Conservation (phyloP, 805 yeast genomes). For the Yamadazyma scolyti region DNA sequence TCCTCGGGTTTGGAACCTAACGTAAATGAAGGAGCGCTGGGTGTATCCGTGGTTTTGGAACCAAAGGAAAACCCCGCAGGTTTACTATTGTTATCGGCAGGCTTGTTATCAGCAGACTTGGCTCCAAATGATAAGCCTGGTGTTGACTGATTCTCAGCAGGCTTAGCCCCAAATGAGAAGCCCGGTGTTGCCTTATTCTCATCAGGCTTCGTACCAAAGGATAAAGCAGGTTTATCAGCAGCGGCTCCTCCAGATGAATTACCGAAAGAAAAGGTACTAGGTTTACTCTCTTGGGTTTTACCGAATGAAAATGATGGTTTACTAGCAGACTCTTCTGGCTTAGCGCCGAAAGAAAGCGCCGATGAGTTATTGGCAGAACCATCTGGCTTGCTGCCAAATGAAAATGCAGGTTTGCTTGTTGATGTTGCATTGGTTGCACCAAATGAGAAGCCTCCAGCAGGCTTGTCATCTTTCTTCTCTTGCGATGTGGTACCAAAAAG, state of each 20-base stretch:
- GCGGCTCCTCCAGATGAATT: too few relatives aligned
- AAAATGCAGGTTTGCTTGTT: slow-evolving; percentile 7
- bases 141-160: slow-evolving; percentile 11
- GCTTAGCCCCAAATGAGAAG: slow-evolving; percentile 12
- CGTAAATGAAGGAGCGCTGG: slow-evolving; percentile 17
- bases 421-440: slow-evolving; percentile 14
- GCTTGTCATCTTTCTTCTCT: slow-evolving; percentile 10
- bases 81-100: slow-evolving; percentile 17
- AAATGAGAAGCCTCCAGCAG: slow-evolving; percentile 18
- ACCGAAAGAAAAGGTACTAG: too few relatives aligned
- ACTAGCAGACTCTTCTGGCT: slow-evolving; percentile 2
- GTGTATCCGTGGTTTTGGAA: too few relatives aligned
- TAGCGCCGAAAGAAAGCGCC: slow-evolving; percentile 7
- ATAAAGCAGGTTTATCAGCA: slow-evolving; percentile 12
- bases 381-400: slow-evolving; percentile 11
- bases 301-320: slow-evolving; percentile 13
- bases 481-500: slow-evolving; percentile 14
- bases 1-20: slow-evolving; percentile 13
- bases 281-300: slow-evolving; percentile 14
- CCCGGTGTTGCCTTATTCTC: slow-evolving; percentile 9
- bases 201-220: slow-evolving; percentile 16
- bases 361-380: slow-evolving; percentile 2
- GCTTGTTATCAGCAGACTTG: slow-evolving; percentile 12
- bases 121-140: slow-evolving; percentile 17
- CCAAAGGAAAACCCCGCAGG: slow-evolving; percentile 22